Base-by-base conservation (phyloP, 192 early-diverging fungal species). In the Mycoemilia scoparia region DNA sequence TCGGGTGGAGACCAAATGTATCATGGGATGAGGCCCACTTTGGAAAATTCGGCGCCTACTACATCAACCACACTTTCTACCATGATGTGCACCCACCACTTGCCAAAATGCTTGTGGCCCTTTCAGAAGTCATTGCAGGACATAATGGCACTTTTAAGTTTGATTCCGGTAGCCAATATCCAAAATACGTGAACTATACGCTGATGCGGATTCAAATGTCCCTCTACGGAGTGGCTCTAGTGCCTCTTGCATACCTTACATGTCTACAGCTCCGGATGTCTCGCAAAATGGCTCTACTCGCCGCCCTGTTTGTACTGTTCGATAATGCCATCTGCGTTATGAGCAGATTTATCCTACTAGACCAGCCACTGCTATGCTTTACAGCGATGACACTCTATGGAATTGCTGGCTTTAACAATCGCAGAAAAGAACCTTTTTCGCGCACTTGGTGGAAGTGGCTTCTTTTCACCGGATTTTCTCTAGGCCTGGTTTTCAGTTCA, bases 1-100 rank as follows among this genome's bases (percentile, higher is more conserved):
- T 82, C 26, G 70, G 66, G 13, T 36, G 57, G 13, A 65, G 73
- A 9, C 41, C 68, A 21, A 57, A 59, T 39, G 74, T 75, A 7
- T 62, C 70, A 3, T 82, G 79, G 79, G 79, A 82, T 44, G 79
- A 82, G 63, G 74, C 71, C 44, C 58, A 52, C 38, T 58, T 54
- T 46, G 46, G 40, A 28, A 60, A 64, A 70, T 97, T 92, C 58
- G 92, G 76, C 19, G 81, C 81, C 7, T 67, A 81, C 49, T 97
- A 97, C 57, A 59, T 97, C 26, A 85, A 89, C 37, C 64, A 70
- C 15, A 77, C 80, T 25, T 97, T 92, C 44, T 97, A 93, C 44
- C 89, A 88, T 53, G 92, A 97, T 65, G 92, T 97, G 3, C 92
- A 95, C 58, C 92, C 92, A 21, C 92, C 92, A 7, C 69, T 96